phyloP scores from a whole-genome alignment of 2,329 filamentous ascomycete genomes.

The Neonectria faginata region DNA sequence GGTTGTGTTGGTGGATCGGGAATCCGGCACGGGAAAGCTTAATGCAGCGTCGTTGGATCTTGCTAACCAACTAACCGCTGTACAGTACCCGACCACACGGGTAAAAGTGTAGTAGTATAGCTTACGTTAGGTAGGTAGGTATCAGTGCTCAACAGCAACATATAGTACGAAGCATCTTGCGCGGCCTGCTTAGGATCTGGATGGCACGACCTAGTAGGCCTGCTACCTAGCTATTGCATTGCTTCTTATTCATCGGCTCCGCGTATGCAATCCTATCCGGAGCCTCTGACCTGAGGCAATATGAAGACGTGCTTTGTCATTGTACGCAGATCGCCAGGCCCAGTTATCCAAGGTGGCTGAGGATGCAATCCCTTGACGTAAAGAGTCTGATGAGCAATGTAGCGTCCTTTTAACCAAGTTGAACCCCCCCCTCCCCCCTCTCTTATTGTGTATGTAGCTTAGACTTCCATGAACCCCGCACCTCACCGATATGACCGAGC shows the following conservation, averaged over 20 bases:
- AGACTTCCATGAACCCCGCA: no score
- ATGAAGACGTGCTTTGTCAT: not conserved
- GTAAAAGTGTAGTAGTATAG: no score
- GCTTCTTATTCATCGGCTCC: not conserved
- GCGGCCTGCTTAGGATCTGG: not conserved
- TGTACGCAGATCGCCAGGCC: not conserved
- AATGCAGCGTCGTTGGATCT: not conserved
- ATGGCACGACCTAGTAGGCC: not conserved
- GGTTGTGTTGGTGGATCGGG: constrained; percentile 6
- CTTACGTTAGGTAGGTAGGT: no score
- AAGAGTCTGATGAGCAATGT: no score
- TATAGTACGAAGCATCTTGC: not conserved
- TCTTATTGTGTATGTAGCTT: no score
- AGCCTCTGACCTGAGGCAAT: not conserved
- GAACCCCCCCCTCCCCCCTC: no score
- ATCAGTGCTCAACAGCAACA: no score
- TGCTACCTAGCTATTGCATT: not conserved
- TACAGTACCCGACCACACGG: no score
- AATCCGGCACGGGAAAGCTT: constrained; percentile 10
- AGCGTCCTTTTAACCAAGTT: no score
- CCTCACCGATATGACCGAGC: not conserved
- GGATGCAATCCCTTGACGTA: not conserved
- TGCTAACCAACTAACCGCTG: not conserved
- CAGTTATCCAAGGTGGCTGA: not conserved
- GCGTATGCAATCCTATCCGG: not conserved